Evolutionary conservation across 208 protist species (phyloP).

Genomic region (Trypanosoma cruzi): DNA sequence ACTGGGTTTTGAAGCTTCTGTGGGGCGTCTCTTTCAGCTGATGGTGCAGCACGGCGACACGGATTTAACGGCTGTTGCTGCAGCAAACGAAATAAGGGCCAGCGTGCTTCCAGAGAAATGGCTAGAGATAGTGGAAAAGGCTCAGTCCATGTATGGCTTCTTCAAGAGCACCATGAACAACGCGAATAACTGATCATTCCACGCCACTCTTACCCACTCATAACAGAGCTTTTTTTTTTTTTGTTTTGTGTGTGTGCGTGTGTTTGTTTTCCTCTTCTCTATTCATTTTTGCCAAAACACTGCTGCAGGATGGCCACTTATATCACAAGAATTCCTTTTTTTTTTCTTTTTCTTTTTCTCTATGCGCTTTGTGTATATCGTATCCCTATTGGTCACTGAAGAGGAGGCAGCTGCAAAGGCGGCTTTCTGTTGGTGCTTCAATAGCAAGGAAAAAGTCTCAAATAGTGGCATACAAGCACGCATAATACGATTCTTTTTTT

Average conservation of each 20-base stretch:
- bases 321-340: not conserved
- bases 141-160: constrained; percentile 57
- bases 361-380: too few relatives aligned
- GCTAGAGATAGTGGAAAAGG: constrained; percentile 44
- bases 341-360: too few relatives aligned
- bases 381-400: too few relatives aligned
- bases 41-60: constrained; percentile 29
- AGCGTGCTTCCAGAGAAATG: constrained; percentile 37
- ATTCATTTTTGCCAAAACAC: too few relatives aligned
- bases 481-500: constrained; percentile 7
- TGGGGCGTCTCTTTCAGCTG: constrained; percentile 22
- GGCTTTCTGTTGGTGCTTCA: not conserved
- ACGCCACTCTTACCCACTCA: not conserved
- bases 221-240: too few relatives aligned
- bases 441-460: not conserved
- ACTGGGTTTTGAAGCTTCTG: not conserved
- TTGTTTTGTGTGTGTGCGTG: too few relatives aligned
- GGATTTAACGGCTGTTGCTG: constrained; percentile 10
- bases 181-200: not conserved
- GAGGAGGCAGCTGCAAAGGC: not conserved
- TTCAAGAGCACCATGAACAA: constrained; percentile 31
- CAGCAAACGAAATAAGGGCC: not conserved
- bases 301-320: too few relatives aligned
- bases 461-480: constrained; percentile 14
- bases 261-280: too few relatives aligned